Conservation (phyloP, 2,329 filamentous ascomycete species). For the Colletotrichum euphorbiae region DNA sequence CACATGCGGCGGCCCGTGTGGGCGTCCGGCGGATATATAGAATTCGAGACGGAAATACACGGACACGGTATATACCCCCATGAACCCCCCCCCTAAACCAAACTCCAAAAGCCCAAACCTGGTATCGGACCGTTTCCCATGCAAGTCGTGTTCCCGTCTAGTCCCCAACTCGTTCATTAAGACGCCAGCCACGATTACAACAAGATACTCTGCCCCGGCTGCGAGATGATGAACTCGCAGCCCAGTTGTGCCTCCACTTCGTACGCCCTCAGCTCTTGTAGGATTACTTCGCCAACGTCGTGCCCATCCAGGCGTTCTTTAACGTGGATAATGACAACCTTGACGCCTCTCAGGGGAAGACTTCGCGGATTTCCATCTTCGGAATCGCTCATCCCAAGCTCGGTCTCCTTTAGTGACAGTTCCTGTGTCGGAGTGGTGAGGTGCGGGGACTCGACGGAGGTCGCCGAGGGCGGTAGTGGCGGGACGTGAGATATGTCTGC, state of each 20-base stretch:
- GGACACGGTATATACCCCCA: slow-evolving; percentile 13
- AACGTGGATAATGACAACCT: slow-evolving; percentile 90
- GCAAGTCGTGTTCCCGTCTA: neutral
- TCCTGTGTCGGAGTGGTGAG: slow-evolving; percentile 62
- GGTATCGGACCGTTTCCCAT: slow-evolving; percentile 27
- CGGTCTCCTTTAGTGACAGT: slow-evolving; percentile 54
- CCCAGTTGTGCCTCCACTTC: slow-evolving; percentile 76
- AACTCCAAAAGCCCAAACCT: slow-evolving; percentile 18
- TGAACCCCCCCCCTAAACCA: neutral
- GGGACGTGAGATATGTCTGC: slow-evolving; percentile 55
- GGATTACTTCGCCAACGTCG: slow-evolving; percentile 72
- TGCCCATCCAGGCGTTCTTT: slow-evolving; percentile 88
- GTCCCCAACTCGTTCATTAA: neutral
- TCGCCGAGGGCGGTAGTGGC: slow-evolving; percentile 54
- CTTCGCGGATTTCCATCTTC: slow-evolving; percentile 28
- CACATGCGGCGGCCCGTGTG: slow-evolving; percentile 2
- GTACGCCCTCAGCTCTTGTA: slow-evolving; percentile 74
- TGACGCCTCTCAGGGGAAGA: slow-evolving; percentile 76
- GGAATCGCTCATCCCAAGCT: slow-evolving; percentile 40
- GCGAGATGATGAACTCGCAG: slow-evolving; percentile 82
- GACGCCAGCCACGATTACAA: slow-evolving; percentile 51
- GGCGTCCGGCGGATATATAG: slow-evolving; percentile 27
- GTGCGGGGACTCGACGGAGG: slow-evolving; percentile 51
- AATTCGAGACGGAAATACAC: slow-evolving; percentile 11
- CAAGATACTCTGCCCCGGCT: slow-evolving; percentile 70